These are phyloP conservation scores for Thalassiosira sp. DNA, from an alignment of 352 stramenopile genomes.

Conservation along the genomic window DNA sequence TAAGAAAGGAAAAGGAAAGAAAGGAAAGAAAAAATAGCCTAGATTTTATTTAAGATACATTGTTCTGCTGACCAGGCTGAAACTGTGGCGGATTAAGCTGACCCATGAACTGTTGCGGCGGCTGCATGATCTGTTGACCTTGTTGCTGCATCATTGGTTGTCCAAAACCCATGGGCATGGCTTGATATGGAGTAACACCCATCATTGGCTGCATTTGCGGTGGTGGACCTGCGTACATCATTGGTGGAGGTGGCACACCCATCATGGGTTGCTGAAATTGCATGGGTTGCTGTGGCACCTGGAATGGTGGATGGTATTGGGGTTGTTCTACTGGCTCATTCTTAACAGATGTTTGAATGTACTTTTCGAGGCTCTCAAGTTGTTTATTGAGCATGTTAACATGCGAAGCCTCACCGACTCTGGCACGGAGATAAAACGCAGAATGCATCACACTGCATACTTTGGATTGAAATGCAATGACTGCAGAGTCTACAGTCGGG, in stretches of 20 bases:
- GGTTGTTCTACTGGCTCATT: slow-evolving; percentile 13
- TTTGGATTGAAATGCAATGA: slow-evolving; percentile 66
- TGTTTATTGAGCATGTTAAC: slow-evolving; percentile 67
- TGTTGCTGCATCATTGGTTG: slow-evolving; percentile 31
- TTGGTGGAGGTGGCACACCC: slow-evolving; percentile 6
- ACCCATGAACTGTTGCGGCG: slow-evolving; percentile 23
- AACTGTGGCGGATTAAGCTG: slow-evolving; percentile 15
- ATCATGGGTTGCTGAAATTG: slow-evolving; percentile 26
- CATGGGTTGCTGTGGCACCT: slow-evolving; percentile 9
- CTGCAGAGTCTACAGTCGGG: slow-evolving; percentile 63
- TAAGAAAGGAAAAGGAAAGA: slow-evolving; percentile 34
- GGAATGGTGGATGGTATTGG: slow-evolving; percentile 12
- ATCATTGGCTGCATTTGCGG: slow-evolving; percentile 24
- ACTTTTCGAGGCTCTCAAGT: slow-evolving; percentile 45
- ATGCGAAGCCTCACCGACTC: slow-evolving; percentile 70
- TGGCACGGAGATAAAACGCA: slow-evolving; percentile 72
- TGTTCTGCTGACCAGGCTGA: not conserved
- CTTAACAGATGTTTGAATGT: slow-evolving; percentile 22
- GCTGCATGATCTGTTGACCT: slow-evolving; percentile 19
- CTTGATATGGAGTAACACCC: slow-evolving; percentile 13
- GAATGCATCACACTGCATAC: slow-evolving; percentile 81
- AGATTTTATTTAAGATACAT: slow-evolving; percentile 9
- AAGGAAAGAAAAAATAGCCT: slow-evolving; percentile 34
- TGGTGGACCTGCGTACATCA: slow-evolving; percentile 18
- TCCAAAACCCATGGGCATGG: slow-evolving; percentile 11